Percentiles rank a stretch among this genome's conserved stretches.
phyloP scores from a whole-genome alignment of 2,329 filamentous ascomycete genomes.

The Arthrinium puccinioides region DNA sequence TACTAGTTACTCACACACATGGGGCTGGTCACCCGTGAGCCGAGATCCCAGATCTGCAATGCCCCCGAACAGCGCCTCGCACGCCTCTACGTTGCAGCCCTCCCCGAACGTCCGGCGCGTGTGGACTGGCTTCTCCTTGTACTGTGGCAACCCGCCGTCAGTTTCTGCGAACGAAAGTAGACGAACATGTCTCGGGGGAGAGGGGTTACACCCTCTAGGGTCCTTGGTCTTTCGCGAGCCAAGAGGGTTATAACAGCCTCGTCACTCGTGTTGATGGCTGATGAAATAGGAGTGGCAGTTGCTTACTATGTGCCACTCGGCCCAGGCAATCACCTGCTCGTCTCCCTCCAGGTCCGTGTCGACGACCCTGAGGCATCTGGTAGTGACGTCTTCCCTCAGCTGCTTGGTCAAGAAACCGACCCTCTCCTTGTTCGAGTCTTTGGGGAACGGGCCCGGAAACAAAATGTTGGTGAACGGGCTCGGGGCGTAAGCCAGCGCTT shows the following conservation, averaged over 20 bases:
- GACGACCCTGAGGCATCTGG: constrained; percentile 23
- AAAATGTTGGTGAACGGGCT: constrained; percentile 24
- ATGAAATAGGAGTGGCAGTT: no score
- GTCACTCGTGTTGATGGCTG: no score
- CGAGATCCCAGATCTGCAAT: constrained; percentile 11
- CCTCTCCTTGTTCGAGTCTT: constrained; percentile 13
- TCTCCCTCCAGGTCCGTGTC: constrained; percentile 20
- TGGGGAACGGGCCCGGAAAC: constrained; percentile 23
- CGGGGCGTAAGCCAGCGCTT: constrained; percentile 27
- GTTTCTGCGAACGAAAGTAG: no score
- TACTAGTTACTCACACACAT: constrained; percentile 17
- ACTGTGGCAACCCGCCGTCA: no score
- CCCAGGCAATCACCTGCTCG: constrained; percentile 23
- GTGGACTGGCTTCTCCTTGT: constrained; percentile 12
- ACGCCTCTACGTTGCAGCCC: constrained; percentile 22
- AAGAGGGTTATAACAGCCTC: no score
- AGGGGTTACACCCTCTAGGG: no score
- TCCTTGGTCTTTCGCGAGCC: no score
- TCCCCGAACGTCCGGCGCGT: constrained; percentile 12
- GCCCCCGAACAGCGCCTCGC: constrained; percentile 21
- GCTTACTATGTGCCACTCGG: constrained; percentile 24
- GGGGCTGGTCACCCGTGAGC: constrained; percentile 13
- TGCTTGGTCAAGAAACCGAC: constrained; percentile 13
- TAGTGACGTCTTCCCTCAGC: constrained; percentile 14
- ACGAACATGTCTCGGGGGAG: no score